These are phyloP conservation scores for Diaporthe batatas DNA, from an alignment of 2,329 filamentous ascomycete species.

Conservation along the genomic window DNA sequence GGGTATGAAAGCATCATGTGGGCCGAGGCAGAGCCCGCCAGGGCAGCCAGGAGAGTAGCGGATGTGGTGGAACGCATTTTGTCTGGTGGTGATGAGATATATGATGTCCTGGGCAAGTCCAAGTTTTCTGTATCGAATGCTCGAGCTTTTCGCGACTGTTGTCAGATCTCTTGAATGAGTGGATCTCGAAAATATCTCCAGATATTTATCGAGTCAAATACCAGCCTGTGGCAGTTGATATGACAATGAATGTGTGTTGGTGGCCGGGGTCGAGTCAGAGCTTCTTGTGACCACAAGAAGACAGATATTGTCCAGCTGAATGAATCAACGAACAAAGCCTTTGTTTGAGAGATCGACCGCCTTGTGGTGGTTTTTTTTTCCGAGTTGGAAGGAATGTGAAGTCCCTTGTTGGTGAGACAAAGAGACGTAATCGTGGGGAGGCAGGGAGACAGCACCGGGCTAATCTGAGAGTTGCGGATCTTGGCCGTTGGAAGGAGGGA, in stretches of 20 bases:
- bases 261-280: conserved; percentile 15
- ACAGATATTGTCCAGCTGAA: neutral
- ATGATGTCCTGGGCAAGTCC: conserved; percentile 7
- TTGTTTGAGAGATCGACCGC: conserved; percentile 11
- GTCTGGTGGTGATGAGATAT: neutral
- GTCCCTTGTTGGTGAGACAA: conserved; percentile 28
- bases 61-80: conserved; percentile 6
- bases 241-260: conserved; percentile 27
- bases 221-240: conserved; percentile 31
- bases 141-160: conserved; percentile 18
- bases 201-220: conserved; percentile 26
- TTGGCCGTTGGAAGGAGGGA: conserved; percentile 29
- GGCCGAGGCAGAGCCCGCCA: conserved; percentile 60
- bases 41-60: conserved; percentile 56
- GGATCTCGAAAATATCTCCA: neutral
- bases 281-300: conserved; percentile 2
- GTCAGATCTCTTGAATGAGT: conserved; percentile 14
- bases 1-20: conserved; percentile 71
- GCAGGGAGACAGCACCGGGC: conserved; percentile 18
- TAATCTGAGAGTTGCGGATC: conserved; percentile 15
- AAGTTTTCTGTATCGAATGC: conserved; percentile 7
- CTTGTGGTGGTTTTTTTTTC: neutral
- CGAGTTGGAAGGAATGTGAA: conserved; percentile 21
- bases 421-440: conserved; percentile 5
- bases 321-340: conserved; percentile 10